Evolutionary conservation across 805 yeast genomes (phyloP).

Genomic region (Candida koratica): DNA sequence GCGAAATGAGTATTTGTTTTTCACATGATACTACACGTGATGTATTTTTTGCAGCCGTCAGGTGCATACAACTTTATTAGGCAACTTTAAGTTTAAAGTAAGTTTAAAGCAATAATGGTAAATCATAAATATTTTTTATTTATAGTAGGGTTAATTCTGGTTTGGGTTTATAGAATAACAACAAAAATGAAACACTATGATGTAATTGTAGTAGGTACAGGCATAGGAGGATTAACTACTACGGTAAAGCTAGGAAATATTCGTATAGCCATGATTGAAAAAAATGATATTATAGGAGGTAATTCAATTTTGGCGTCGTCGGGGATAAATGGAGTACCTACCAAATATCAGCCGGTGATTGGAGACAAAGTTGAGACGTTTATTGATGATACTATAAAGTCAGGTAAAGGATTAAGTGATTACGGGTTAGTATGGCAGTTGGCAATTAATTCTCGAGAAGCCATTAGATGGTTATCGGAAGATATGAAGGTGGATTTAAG

Average conservation of each 20-base stretch:
- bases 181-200: conserved; percentile 10
- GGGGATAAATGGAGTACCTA: conserved; percentile 49
- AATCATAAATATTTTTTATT: too few species aligned
- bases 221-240: conserved; percentile 53
- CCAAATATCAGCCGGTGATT: conserved; percentile 22
- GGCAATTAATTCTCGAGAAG: conserved; percentile 24
- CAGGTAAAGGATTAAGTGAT: conserved; percentile 31
- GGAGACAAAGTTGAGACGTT: conserved; percentile 28
- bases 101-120: too few species aligned
- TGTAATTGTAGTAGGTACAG: conserved; percentile 48
- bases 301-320: conserved; percentile 60
- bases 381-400: conserved; percentile 26
- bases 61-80: too few species aligned
- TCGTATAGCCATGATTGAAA: conserved; percentile 48
- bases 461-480: conserved; percentile 31
- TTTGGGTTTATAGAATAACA: too few species aligned
- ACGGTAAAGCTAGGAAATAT: conserved; percentile 34
- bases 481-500: conserved; percentile 26
- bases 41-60: conserved; percentile 2
- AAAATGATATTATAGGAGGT: conserved; percentile 49
- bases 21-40: too few species aligned
- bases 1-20: too few species aligned
- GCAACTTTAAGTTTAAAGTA: too few species aligned
- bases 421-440: conserved; percentile 23
- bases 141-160: too few species aligned